Base-by-base conservation (phyloP, 345 rosid species). In the Geranium rotundifolium region DNA sequence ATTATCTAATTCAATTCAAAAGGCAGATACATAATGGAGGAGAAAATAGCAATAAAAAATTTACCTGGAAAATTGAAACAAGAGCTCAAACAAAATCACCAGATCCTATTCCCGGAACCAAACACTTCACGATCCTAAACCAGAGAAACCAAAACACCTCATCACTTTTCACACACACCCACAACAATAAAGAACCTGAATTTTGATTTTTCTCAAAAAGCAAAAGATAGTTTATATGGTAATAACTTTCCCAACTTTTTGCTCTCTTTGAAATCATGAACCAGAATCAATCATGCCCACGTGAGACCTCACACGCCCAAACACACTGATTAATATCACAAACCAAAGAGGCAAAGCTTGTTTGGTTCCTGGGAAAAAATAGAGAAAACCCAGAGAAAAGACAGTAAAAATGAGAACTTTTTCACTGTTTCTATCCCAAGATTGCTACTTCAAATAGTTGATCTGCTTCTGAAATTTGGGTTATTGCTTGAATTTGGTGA, bases 51-150 rank as follows among this genome's bases (percentile, higher is more conserved):
- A 34, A 62, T 74, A 71, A 70, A 76, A 79, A 70, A 77, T 74
- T 60, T 76, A 81, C 89, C 84, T 76, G 76, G 65, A 77, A 81
- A 67, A 72, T 80, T 73, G 74, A 49, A 79, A 82, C 71, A 69
- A 69, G 61, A 83, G 66, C 75, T 76, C 69, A 67, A 71, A 73
- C 56, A 67, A 76, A 76, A 77, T 69, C 71, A 65, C 73, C 74
- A 19, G 84, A 81, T 76, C 79, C 56, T 63, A 70, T 63, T 54
- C 59, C 19, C 19, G 56, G 67, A 68, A 62, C 62, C 56, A 71
- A 68, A 27, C 57, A 61, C 77, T 73, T 65, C 63, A 7, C 52
- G 52, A 46, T 52, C 64, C 66, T 62, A 75, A 79, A 77, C 86
- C 84, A 80, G 75, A 69, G 75, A 81, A 66, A 63, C 72, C 73